phyloP scores from a whole-genome alignment of 1,284 basidiomycete genomes.

The Marasmius oreades region DNA sequence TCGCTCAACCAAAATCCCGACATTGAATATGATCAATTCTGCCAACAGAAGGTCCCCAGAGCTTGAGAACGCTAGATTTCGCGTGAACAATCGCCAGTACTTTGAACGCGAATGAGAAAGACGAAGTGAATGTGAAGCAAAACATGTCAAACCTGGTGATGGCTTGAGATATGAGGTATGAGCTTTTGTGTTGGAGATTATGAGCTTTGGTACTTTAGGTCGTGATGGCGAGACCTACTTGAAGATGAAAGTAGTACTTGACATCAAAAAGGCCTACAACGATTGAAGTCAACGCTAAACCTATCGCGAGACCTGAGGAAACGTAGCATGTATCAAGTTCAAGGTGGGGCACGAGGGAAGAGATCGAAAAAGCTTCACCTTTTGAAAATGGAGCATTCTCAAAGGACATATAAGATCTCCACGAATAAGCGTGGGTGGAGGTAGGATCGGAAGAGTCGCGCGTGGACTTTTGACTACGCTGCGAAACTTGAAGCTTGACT shows the following conservation, averaged over 20 bases:
- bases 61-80: conserved; percentile 79
- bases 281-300: conserved; percentile 66
- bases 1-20: conserved; percentile 75
- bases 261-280: conserved; percentile 75
- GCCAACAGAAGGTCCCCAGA: conserved; percentile 83
- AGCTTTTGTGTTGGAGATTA: conserved; percentile 35
- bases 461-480: not conserved
- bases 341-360: not conserved
- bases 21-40: conserved; percentile 73
- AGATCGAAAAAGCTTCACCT: conserved; percentile 38
- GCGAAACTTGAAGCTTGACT: too few relatives aligned
- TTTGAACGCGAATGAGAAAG: conserved; percentile 29
- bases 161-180: conserved; percentile 64
- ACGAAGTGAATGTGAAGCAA: conserved; percentile 22
- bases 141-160: conserved; percentile 54
- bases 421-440: not conserved
- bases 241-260: conserved; percentile 85
- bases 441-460: not conserved
- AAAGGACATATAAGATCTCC: conserved; percentile 56
- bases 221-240: conserved; percentile 38
- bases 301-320: conserved; percentile 71
- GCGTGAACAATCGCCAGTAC: conserved; percentile 82
- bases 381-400: conserved; percentile 78
- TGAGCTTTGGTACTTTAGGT: conserved; percentile 3
- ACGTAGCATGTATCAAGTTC: not conserved